Evolutionary conservation across 2,329 filamentous ascomycete genomes (phyloP).

Genomic region (Thelonectria blattea): DNA sequence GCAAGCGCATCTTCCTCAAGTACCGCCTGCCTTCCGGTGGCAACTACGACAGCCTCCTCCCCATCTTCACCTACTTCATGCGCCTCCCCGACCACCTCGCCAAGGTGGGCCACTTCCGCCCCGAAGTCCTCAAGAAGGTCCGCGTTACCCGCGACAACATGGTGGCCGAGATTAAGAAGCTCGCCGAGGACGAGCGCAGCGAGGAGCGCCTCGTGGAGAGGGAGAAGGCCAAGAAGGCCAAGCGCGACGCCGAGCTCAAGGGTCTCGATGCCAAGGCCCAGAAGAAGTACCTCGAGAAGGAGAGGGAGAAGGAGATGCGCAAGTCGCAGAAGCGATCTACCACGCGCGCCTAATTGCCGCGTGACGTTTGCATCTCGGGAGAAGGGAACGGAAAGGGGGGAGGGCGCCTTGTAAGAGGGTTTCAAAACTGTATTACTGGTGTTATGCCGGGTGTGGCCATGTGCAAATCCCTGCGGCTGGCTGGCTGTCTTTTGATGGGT

Average conservation of each 20-base stretch:
- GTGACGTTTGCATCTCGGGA: not conserved
- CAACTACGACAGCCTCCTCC: constrained; percentile 69
- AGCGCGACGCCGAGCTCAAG: constrained; percentile 83
- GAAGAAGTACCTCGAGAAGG: constrained; percentile 83
- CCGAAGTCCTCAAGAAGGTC: constrained; percentile 87
- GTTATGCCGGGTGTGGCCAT: not conserved
- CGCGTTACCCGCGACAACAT: constrained; percentile 80
- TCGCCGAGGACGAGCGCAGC: constrained; percentile 79
- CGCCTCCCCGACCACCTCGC: constrained; percentile 85
- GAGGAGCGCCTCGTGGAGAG: constrained; percentile 76
- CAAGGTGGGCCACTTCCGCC: constrained; percentile 80
- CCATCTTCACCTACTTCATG: constrained; percentile 82
- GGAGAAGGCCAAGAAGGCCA: constrained; percentile 82
- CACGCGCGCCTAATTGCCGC: constrained; percentile 50
- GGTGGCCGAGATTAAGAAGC: constrained; percentile 78
- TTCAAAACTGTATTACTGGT: constrained; percentile 19
- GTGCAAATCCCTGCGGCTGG: constrained; percentile 1
- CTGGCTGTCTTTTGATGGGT: not conserved
- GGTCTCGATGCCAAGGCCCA: constrained; percentile 81
- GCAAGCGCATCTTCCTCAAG: constrained; percentile 86
- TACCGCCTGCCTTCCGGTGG: constrained; percentile 70
- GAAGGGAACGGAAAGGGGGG: no score
- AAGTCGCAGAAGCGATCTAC: constrained; percentile 62
- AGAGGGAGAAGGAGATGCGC: constrained; percentile 74
- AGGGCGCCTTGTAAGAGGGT: constrained; percentile 22